Conservation (phyloP, 2,329 filamentous ascomycete genomes). For the Curvularia verruculosa region DNA sequence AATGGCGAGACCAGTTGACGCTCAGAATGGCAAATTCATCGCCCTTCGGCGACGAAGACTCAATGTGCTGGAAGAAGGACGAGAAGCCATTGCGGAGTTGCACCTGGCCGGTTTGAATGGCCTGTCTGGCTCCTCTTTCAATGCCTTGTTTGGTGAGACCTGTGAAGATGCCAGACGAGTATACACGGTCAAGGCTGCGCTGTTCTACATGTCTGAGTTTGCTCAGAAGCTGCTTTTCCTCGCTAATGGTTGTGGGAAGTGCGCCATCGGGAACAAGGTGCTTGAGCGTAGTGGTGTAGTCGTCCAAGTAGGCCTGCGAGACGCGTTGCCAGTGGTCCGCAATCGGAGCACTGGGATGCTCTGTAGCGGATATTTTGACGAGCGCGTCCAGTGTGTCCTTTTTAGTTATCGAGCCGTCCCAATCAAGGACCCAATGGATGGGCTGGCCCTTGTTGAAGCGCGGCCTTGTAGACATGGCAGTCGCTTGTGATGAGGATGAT, state of each 20-base stretch:
- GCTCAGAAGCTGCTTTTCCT: slow-evolving; percentile 49
- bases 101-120: slow-evolving; percentile 41
- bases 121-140: slow-evolving; percentile 26
- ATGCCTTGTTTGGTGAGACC: slow-evolving; percentile 45
- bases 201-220: slow-evolving; percentile 49
- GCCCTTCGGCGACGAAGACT: not conserved
- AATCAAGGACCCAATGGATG: slow-evolving; percentile 53
- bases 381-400: slow-evolving; percentile 54
- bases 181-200: slow-evolving; percentile 50
- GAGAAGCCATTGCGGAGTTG: slow-evolving; percentile 48
- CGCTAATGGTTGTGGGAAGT: slow-evolving; percentile 37
- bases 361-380: slow-evolving; percentile 46
- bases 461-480: slow-evolving; percentile 22
- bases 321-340: slow-evolving; percentile 47
- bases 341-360: slow-evolving; percentile 29
- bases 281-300: slow-evolving; percentile 46
- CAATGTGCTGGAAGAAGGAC: slow-evolving; percentile 37
- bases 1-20: slow-evolving; percentile 56
- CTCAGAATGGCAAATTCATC: slow-evolving; percentile 48
- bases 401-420: slow-evolving; percentile 55
- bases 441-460: slow-evolving; percentile 8
- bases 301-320: slow-evolving; percentile 50
- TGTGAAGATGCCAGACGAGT: slow-evolving; percentile 49
- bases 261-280: slow-evolving; percentile 30
- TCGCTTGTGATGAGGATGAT: not conserved